Evolutionary conservation across 2,329 filamentous ascomycete genomes (phyloP), one percentile per base, ranked within the genome.

Genomic region (Cryphonectria naterciae): DNA sequence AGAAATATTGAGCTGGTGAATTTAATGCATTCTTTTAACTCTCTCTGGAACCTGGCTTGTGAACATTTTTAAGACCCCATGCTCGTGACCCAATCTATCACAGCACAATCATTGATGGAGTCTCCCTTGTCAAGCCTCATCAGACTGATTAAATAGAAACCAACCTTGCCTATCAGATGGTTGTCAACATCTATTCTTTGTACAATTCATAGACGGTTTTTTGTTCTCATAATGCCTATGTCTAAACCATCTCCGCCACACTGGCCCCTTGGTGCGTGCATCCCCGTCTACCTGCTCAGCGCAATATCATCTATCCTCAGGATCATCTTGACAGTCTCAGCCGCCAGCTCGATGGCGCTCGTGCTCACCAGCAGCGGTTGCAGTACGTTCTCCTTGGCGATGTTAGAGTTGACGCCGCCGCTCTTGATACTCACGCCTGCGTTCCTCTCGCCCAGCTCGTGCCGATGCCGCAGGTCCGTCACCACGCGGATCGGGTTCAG

Each of bases 401-500:
- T 98, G 84, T 99, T 97, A 76, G 92, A 91, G 88, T 97, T 98
- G 75, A 99, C 96, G 72, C 96, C 96, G 56, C 96, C 95, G 74
- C 93, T 95, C 87, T 97, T 96, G 86, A 99, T 98, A 84, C 95
- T 98, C 74, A 99, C 95, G 77, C 96, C 97, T 1, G 97, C 96
- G 78, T 97, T 97, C 85, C 92, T 92, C 88, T 98, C 95, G 69
- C 95, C 96, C 83, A 95, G 91, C 77, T 96, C 96, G 83, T 99
- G 96, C 78, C 95, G 90, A 83, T 97, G 94, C 79, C 96, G 89
- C 78, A 99, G 85, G 78, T 98, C 96, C 37, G 96, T 99, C 63
- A 99, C 96, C 39, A 99, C 96, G 85, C 97, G 97, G 87, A 99
- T 99, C 81, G 93, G 95, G 87, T 99, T 99, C 74, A 99, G 86